A percentile compares a stretch with the other conserved stretches of the same genome.
phyloP scores from a whole-genome alignment of 2,329 filamentous ascomycete genomes.

The Apiospora saccharicola region DNA sequence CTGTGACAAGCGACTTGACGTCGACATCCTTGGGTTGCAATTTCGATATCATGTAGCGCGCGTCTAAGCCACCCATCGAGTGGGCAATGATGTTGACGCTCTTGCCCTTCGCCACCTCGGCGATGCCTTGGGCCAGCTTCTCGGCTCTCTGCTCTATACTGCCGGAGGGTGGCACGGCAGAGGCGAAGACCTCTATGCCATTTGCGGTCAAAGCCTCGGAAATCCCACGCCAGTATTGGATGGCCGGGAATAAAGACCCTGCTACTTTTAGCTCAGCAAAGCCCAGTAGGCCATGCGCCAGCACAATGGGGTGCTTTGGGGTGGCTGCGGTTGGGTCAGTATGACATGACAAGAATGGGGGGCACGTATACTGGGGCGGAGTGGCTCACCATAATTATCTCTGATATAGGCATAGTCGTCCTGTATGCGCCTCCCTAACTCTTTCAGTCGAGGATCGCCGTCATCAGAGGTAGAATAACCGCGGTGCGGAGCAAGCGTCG shows the following conservation, averaged over 20 bases:
- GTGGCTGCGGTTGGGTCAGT: slow-evolving; percentile 48
- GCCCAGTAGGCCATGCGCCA: slow-evolving; percentile 71
- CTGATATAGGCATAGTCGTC: slow-evolving; percentile 56
- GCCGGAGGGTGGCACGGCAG: slow-evolving; percentile 67
- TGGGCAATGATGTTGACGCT: slow-evolving; percentile 82
- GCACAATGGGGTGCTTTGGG: slow-evolving; percentile 68
- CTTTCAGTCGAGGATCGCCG: slow-evolving; percentile 49
- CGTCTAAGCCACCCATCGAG: slow-evolving; percentile 71
- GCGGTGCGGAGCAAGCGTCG: background rate
- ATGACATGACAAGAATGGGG: slow-evolving; percentile 12
- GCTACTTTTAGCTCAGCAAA: slow-evolving; percentile 65
- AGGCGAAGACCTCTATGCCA: slow-evolving; percentile 63
- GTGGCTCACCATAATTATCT: slow-evolving; percentile 52
- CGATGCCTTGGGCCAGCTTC: slow-evolving; percentile 63
- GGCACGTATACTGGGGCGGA: slow-evolving; percentile 16
- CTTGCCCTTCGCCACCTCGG: slow-evolving; percentile 50
- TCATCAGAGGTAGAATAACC: slow-evolving; percentile 33
- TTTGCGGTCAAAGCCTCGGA: slow-evolving; percentile 62
- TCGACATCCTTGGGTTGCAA: slow-evolving; percentile 55
- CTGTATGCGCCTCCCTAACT: slow-evolving; percentile 51
- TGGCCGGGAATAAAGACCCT: slow-evolving; percentile 57
- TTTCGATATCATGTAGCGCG: slow-evolving; percentile 69
- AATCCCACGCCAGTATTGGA: slow-evolving; percentile 73
- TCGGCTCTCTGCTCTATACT: slow-evolving; percentile 68
- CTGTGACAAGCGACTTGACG: slow-evolving; percentile 61